Conservation (phyloP, 495 filamentous ascomycete species). For the Talaromyces wortmannii region DNA sequence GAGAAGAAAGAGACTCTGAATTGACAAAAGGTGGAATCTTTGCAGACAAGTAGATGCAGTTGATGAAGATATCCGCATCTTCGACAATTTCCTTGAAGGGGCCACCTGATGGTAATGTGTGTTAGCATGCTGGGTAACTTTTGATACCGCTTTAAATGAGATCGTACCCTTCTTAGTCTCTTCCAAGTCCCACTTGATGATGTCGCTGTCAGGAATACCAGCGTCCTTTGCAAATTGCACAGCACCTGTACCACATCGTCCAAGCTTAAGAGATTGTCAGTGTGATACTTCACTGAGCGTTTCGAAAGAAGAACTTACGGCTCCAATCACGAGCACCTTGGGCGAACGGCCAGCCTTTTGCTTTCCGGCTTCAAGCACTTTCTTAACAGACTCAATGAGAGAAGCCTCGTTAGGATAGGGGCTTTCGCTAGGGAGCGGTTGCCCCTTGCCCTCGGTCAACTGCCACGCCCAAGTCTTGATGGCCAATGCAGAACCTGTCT, state of each 20-base stretch:
- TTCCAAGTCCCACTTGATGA: constrained; percentile 87
- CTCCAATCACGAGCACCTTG: constrained; percentile 53
- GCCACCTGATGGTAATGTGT: constrained; percentile 38
- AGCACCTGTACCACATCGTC: constrained; percentile 82
- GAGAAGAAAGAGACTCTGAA: constrained; percentile 55
- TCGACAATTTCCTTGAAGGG: constrained; percentile 86
- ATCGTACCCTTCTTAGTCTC: constrained; percentile 58
- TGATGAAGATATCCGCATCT: constrained; percentile 66
- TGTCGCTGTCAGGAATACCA: constrained; percentile 65
- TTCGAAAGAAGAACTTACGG: constrained; percentile 23
- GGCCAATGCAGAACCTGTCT: constrained; percentile 57
- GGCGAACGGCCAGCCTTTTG: constrained; percentile 45
- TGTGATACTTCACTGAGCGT: background rate
- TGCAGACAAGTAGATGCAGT: constrained; percentile 80
- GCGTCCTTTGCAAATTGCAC: constrained; percentile 71
- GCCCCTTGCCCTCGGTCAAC: constrained; percentile 55
- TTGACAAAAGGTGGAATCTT: constrained; percentile 71
- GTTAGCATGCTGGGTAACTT: constrained; percentile 15
- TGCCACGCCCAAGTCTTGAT: constrained; percentile 89
- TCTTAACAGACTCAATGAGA: constrained; percentile 68
- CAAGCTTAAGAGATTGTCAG: constrained; percentile 35
- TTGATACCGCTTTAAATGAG: background rate
- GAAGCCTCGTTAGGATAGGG: constrained; percentile 72
- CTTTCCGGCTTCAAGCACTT: constrained; percentile 52
- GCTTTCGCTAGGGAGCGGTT: constrained; percentile 59